Evolutionary conservation across 2,329 filamentous ascomycete genomes (phyloP), one percentile per base, ranked within the genome.

Genomic region (Diplocarpon mali): DNA sequence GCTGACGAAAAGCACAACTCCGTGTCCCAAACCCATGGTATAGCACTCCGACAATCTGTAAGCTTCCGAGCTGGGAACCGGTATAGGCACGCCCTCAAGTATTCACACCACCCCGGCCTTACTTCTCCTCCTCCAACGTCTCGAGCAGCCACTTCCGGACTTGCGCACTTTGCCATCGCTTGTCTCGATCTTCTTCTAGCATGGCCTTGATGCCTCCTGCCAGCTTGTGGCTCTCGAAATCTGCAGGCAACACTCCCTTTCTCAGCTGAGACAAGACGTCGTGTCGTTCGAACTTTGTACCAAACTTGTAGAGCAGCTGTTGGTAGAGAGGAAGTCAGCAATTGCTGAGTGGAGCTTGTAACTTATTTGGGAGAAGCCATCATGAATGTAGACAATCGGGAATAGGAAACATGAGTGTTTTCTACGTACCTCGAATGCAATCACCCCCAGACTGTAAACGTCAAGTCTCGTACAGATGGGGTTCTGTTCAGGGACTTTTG

Each of bases 381-480:
- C 20, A 24, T 4, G 20, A 24, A 7, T 24, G 7, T 24, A 24
- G 20, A 24, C 4, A 24, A 24, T 24, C 20, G 20, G 20, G 7
- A 24, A 24, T 7, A 24, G 20, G 20, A 24, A 24, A 24, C 4
- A 7, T 9, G 9, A 32, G 11, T 3, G 11, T 32, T 32, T 5
- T 32, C n/a, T 14, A 32, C 11, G 30, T 14, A 32, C n/a, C 30
- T 84, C 80, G 35, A 81, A 76, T 0, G 76, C 63, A 27, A 82
- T 73, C 10, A 82, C 69, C 0, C 78, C 78, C 1, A 82, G 62
- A 0, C 76, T 72, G 53, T 73, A 82, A 0, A 81, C 66, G 49
- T 83, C 79, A 1, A 80, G 60, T 43, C 73, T 76, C 45, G 72
- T 70, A 54, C 67, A 71, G 34, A 66, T 53, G 28, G 51, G 40